Evolutionary conservation across 345 rosid species (phyloP), one percentile per base, ranked within the genome.

Genomic region (Eucalyptus cladocalyx): DNA sequence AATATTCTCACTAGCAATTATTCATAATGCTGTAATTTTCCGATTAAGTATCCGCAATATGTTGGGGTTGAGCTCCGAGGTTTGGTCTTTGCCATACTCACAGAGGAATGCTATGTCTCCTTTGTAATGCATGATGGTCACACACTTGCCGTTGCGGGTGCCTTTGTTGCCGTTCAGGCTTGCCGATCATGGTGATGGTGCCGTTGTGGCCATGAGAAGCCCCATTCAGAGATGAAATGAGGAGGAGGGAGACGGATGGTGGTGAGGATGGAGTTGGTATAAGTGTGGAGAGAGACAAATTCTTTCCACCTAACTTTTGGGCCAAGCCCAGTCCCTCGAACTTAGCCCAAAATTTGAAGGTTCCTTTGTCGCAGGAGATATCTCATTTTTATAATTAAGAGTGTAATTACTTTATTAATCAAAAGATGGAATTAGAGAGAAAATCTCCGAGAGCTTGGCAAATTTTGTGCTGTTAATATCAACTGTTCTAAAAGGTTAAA

Each of bases 391-490:
- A 72, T 72, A 6, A 72, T 37, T 6, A 34, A 37, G 26, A 37
- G 3, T 37, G 4, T 34, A 34, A 72, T 72, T 34, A 37, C 18
- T 72, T 72, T 10, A 37, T 72, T 5, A 37, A 72, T 34, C 14
- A 69, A 18, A 72, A 19, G 26, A 5, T 72, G 45, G 45, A 72
- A 72, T 11, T 6, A 19, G 3, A 37, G 26, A 72, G 81, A 72
- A 19, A 42, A 10, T 0, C 14, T 3, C 0, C 1, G 0, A n/a
- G 43, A 72, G 43, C 43, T 0, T 10, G 26, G 34, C 1, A 34
- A 1, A 18, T 72, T 72, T 34, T 72, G 43, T 19, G 14, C 16
- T 49, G 16, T 1, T 5, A 32, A 0, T 18, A 8, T 2, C 6
- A 34, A 34, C 7, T 18, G 0, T 34, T 19, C 11, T 18, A 72